Evolutionary conservation across 495 filamentous ascomycete genomes (phyloP), one percentile per base, ranked within the genome.

Genomic region (Penicillium verhagenii): DNA sequence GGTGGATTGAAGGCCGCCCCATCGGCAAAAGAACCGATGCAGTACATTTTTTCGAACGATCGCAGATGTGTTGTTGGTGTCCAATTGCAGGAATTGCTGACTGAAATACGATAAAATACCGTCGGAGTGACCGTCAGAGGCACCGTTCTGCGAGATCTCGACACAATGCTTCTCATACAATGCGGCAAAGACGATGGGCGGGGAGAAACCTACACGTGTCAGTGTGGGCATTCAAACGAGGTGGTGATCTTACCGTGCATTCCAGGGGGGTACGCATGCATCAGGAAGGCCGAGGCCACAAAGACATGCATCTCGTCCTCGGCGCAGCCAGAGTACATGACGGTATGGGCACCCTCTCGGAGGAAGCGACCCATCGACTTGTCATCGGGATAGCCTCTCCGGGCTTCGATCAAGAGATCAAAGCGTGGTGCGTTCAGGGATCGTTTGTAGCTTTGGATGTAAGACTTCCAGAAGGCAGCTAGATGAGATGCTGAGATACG

Each of bases 211-310:
- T 33, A 16, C 20, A n/a, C 19, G 29, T 24, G 40, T 20, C 5
- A 54, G 46, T 23, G 13, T 35, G 18, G 16, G n/a, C 21, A 23
- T 14, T 6, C 14, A 25, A 33, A 46, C 31, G 16, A 28, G 38
- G 9, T 6, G 13, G 21, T 48, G 31, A 28, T 38, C 54, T 57
- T 45, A 57, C 48, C 20, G 45, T 57, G 54, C 48, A 57, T 57
- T 23, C 29, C 47, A 38, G 48, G 54, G 21, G 54, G 54, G 31
- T 57, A 57, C 13, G 48, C 40, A 40, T 57, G 16, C 48, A 58
- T 53, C 4, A 58, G 16, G 9, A 58, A 29, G 5, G 45, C 55
- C n/a, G 35, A 40, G 14, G 50, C 50, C 16, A 58, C 25, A 42
- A 58, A 38, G 21, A 24, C 35, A 13, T 44, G 13, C 13, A 47